Conservation (phyloP, 352 stramenopile genomes). For the Pythium monospermum region DNA sequence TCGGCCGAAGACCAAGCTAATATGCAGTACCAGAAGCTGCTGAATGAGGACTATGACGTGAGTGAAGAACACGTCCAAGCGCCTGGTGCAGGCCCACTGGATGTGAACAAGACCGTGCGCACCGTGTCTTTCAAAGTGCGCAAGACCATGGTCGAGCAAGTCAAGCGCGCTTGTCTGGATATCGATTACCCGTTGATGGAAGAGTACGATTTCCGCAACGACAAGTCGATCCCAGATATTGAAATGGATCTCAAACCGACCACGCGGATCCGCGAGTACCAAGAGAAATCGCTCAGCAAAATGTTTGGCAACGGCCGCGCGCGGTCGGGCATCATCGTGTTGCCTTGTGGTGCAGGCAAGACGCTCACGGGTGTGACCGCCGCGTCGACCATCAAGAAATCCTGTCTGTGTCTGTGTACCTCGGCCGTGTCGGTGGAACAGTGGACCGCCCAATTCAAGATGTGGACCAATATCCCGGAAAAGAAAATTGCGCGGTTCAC, state of each 20-base stretch:
- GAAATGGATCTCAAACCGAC: constrained; percentile 88
- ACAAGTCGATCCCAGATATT: constrained; percentile 82
- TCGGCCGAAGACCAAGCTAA: constrained; percentile 81
- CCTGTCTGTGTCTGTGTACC: constrained; percentile 96
- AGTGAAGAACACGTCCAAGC: constrained; percentile 57
- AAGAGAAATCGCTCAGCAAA: constrained; percentile 98
- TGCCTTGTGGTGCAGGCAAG: constrained; percentile 95
- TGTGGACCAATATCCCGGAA: constrained; percentile 94
- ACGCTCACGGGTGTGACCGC: constrained; percentile 92
- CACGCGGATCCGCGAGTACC: constrained; percentile 96
- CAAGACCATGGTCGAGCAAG: constrained; percentile 89
- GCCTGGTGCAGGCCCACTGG: constrained; percentile 13
- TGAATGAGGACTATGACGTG: constrained; percentile 84
- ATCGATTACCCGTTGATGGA: constrained; percentile 99
- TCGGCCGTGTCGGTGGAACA: constrained; percentile 97
- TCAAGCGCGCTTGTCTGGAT: constrained; percentile 93
- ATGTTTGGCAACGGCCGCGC: constrained; percentile 99
- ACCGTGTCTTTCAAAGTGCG: constrained; percentile 83
- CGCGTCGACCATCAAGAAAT: constrained; percentile 97
- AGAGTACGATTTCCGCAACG: constrained; percentile 98
- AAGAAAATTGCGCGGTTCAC: constrained; percentile 85
- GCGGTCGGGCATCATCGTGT: constrained; percentile 98
- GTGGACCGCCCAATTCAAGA: constrained; percentile 98
- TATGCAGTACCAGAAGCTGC: constrained; percentile 80
- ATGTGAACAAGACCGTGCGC: constrained; percentile 61